These are phyloP conservation scores for Neurospora pannonica DNA, from an alignment of 495 filamentous ascomycete genomes.

Conservation along the genomic window DNA sequence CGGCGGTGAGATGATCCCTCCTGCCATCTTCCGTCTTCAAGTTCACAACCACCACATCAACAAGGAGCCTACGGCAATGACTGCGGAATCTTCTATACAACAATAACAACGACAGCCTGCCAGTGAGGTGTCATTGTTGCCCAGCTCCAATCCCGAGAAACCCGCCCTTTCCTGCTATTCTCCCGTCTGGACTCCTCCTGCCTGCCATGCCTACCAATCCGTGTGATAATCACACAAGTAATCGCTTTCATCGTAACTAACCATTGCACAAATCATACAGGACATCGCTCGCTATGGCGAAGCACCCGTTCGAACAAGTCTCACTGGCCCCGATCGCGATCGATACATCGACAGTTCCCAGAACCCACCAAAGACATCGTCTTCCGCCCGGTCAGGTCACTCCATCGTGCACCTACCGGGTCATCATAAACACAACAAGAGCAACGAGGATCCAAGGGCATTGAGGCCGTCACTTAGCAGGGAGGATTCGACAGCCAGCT, in stretches of 20 bases:
- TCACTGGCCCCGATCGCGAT: slow-evolving; percentile 60
- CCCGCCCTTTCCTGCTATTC: neutral
- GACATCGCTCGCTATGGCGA: slow-evolving; percentile 77
- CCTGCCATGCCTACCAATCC: neutral
- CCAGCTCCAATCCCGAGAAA: neutral
- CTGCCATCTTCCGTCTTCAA: neutral
- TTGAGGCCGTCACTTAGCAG: slow-evolving; percentile 55
- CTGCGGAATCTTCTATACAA: neutral
- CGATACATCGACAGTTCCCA: slow-evolving; percentile 41
- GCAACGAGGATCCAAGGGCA: slow-evolving; percentile 61
- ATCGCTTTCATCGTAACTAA: slow-evolving; percentile 1
- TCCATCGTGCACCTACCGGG: slow-evolving; percentile 48
- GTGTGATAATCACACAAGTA: neutral
- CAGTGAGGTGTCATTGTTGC: neutral
- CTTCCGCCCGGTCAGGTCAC: slow-evolving; percentile 42
- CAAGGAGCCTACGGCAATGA: neutral
- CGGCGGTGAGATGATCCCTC: neutral
- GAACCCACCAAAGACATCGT: slow-evolving; percentile 40
- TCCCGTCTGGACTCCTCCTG: neutral
- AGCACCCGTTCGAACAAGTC: slow-evolving; percentile 66
- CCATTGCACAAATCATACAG: slow-evolving; percentile 26
- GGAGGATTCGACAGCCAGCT: slow-evolving; percentile 54
- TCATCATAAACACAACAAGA: slow-evolving; percentile 63
- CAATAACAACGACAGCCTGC: neutral
- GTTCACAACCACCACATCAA: neutral